phyloP scores from a whole-genome alignment of 352 stramenopile genomes.

The Phytophthora megakarya region DNA sequence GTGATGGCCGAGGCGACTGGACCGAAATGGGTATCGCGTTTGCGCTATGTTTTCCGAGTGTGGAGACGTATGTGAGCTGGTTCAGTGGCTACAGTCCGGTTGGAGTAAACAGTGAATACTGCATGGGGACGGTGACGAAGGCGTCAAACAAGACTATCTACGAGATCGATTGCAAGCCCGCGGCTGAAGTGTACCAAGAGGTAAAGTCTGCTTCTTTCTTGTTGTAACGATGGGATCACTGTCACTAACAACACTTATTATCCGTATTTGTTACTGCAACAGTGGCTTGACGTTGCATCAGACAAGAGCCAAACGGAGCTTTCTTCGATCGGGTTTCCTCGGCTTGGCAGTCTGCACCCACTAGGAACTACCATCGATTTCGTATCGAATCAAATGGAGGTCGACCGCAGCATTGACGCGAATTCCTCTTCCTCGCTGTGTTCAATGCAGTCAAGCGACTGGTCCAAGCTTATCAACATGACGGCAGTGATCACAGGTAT shows the following conservation, averaged over 20 bases:
- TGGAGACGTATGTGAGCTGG: slow-evolving; percentile 88
- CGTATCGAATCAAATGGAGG: slow-evolving; percentile 71
- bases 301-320: slow-evolving; percentile 77
- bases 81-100: slow-evolving; percentile 88
- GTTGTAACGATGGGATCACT: background rate
- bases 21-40: slow-evolving; percentile 86
- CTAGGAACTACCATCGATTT: slow-evolving; percentile 85
- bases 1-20: slow-evolving; percentile 71
- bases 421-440: slow-evolving; percentile 67
- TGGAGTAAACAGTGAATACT: slow-evolving; percentile 74
- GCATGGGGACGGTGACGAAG: slow-evolving; percentile 88
- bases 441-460: slow-evolving; percentile 83
- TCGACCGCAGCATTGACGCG: slow-evolving; percentile 54
- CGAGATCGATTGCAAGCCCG: slow-evolving; percentile 85
- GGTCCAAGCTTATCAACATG: slow-evolving; percentile 85
- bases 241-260: background rate
- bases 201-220: slow-evolving; percentile 25
- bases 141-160: slow-evolving; percentile 85
- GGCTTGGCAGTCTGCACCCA: slow-evolving; percentile 82
- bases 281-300: slow-evolving; percentile 83
- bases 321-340: slow-evolving; percentile 78
- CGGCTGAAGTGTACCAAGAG: slow-evolving; percentile 84
- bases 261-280: background rate
- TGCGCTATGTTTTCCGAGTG: slow-evolving; percentile 82
- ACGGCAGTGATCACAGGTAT: slow-evolving; percentile 86